Conservation (phyloP, 2,329 filamentous ascomycete genomes). For the Chalaropsis thielavioides region DNA sequence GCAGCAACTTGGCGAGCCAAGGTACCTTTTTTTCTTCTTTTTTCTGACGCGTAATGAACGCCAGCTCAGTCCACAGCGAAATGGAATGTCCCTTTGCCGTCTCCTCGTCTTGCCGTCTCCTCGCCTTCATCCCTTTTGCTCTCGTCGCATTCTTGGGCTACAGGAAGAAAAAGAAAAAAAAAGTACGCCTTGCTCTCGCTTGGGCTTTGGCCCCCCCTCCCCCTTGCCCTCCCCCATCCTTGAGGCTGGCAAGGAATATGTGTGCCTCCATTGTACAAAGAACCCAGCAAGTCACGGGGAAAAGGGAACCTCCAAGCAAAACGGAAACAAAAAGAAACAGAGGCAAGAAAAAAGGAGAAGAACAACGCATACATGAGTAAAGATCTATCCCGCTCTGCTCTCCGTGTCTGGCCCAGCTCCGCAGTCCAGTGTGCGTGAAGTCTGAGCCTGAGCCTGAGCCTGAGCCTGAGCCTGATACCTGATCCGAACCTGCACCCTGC, state of each 20-base stretch:
- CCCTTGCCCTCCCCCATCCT: not conserved
- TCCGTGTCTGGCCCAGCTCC: not conserved
- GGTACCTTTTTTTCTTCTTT: not conserved
- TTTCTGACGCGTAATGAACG: not conserved
- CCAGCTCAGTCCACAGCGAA: not conserved
- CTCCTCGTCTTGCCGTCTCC: not conserved
- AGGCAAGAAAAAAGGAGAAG: not conserved
- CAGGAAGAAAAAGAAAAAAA: not conserved
- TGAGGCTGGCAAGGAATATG: slow-evolving; percentile 1
- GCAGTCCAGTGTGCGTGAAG: too few species aligned
- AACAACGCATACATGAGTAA: not conserved
- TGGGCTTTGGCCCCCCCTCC: not conserved
- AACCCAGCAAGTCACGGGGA: not conserved
- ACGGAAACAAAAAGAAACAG: not conserved
- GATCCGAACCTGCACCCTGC: too few species aligned
- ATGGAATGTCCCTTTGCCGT: not conserved
- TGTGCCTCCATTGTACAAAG: not conserved
- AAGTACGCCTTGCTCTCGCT: slow-evolving; percentile 1
- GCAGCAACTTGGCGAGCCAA: too few species aligned
- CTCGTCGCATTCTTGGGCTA: not conserved
- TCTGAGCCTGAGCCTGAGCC: too few species aligned
- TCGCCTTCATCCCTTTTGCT: not conserved
- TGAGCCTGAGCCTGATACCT: too few species aligned
- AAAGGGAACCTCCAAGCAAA: not conserved
- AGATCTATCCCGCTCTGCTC: too few species aligned